These are phyloP conservation scores for Phoenix roebelenii DNA, from an alignment of 176 grass and related monocot genomes.

Conservation along the genomic window DNA sequence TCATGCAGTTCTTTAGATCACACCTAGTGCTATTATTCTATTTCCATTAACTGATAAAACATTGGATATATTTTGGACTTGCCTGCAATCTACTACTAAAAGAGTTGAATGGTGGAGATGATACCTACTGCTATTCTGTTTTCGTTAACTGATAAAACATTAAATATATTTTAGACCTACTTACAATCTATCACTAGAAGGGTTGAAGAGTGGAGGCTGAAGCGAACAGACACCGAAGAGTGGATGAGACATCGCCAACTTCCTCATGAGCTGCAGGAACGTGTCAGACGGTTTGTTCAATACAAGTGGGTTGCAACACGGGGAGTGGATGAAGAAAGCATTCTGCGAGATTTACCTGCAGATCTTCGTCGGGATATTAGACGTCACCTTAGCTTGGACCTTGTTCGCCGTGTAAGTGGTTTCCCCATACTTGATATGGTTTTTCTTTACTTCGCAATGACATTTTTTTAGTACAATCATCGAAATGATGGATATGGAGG, in stretches of 20 bases:
- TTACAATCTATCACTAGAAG: slow-evolving; percentile 33
- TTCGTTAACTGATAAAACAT: not conserved
- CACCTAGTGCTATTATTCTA: too few species aligned
- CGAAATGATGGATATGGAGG: too few species aligned
- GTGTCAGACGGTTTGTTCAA: slow-evolving; percentile 16
- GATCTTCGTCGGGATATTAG: slow-evolving; percentile 42
- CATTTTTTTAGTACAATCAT: too few species aligned
- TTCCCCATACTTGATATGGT: too few species aligned
- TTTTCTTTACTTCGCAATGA: too few species aligned
- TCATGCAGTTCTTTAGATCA: too few species aligned
- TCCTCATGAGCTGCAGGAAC: slow-evolving; percentile 19
- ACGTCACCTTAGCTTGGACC: slow-evolving; percentile 35
- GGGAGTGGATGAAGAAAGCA: slow-evolving; percentile 34
- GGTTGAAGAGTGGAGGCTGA: slow-evolving; percentile 37
- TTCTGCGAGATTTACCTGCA: slow-evolving; percentile 26
- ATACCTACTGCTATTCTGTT: too few species aligned
- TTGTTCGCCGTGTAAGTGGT: slow-evolving; percentile 31
- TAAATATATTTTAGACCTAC: slow-evolving; percentile 23
- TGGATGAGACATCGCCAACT: slow-evolving; percentile 47
- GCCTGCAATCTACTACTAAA: slow-evolving; percentile 31
- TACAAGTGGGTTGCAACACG: slow-evolving; percentile 41
- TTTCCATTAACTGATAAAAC: not conserved
- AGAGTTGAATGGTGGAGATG: slow-evolving; percentile 32
- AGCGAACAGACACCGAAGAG: slow-evolving; percentile 37
- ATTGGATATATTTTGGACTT: slow-evolving; percentile 17